Conservation (phyloP, 1,139 yeast genomes). For the Scheffersomyces titani region DNA sequence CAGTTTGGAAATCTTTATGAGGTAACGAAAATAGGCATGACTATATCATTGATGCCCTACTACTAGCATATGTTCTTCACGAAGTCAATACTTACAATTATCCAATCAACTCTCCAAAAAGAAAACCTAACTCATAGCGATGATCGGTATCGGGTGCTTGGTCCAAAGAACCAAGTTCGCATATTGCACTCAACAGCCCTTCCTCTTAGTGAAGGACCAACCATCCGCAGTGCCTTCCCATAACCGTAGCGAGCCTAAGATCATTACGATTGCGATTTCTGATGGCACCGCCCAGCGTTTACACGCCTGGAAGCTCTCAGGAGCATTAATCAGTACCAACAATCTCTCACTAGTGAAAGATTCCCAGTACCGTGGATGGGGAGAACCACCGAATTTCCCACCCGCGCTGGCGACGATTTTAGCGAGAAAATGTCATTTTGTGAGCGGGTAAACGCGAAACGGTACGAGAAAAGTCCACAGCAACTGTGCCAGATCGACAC, state of each 20-base stretch:
- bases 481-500: slow-evolving; percentile 29
- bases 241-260: slow-evolving; percentile 26
- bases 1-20: too few relatives aligned
- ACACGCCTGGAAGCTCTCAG: slow-evolving; percentile 71
- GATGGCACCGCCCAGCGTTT: slow-evolving; percentile 77
- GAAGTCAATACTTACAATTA: not conserved
- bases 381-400: slow-evolving; percentile 87
- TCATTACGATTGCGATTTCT: slow-evolving; percentile 46
- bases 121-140: slow-evolving; percentile 48
- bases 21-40: not conserved
- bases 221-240: slow-evolving; percentile 79
- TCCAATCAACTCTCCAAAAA: slow-evolving; percentile 9
- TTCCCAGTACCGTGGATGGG: slow-evolving; percentile 40
- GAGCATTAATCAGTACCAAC: slow-evolving; percentile 39
- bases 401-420: slow-evolving; percentile 43
- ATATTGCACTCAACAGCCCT: slow-evolving; percentile 77
- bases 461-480: slow-evolving; percentile 43
- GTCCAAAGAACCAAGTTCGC: slow-evolving; percentile 47
- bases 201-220: slow-evolving; percentile 48
- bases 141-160: slow-evolving; percentile 84
- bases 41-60: not conserved
- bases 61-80: not conserved
- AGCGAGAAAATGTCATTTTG: slow-evolving; percentile 36
- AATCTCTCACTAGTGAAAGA: slow-evolving; percentile 7
- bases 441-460: slow-evolving; percentile 71